Evolutionary conservation across 2,329 filamentous ascomycete species (phyloP).

Genomic region (Diaporthe aspalathi): DNA sequence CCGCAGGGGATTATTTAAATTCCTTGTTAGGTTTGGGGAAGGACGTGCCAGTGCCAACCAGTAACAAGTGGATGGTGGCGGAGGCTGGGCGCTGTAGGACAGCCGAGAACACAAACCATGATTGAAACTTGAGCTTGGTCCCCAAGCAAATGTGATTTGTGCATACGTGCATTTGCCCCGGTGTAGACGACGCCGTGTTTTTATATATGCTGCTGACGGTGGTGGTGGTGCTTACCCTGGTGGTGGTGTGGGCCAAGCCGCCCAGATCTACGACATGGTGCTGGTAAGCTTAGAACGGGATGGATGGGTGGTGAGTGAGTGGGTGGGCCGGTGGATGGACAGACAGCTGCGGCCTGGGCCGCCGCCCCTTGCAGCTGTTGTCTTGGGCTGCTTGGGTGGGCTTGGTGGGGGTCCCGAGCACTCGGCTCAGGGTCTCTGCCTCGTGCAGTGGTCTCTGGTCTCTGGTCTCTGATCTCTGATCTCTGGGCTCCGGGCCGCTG

Average conservation of each 20-base stretch:
- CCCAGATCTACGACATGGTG: no score
- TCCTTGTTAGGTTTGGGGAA: neutral
- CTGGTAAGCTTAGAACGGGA: constrained; percentile 31
- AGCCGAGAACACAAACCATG: constrained; percentile 21
- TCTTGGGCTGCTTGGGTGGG: no score
- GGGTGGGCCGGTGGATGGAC: no score
- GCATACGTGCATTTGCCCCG: no score
- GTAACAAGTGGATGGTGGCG: neutral
- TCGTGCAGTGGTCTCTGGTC: neutral
- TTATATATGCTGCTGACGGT: neutral
- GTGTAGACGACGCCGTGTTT: neutral
- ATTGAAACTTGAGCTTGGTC: neutral
- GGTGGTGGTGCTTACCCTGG: no score
- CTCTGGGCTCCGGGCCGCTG: constrained; percentile 9
- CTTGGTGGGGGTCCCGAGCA: constrained; percentile 24
- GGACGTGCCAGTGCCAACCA: neutral
- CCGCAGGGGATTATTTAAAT: neutral
- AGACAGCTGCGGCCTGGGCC: neutral
- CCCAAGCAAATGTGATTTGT: neutral
- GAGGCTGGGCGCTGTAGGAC: constrained; percentile 1
- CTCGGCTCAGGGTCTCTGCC: constrained; percentile 6
- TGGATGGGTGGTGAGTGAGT: no score
- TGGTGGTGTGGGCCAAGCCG: neutral
- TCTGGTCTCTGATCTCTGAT: no score
- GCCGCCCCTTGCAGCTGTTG: neutral